phyloP scores from a whole-genome alignment of 2,329 filamentous ascomycete species.

The Pseudogymnoascus sp. region DNA sequence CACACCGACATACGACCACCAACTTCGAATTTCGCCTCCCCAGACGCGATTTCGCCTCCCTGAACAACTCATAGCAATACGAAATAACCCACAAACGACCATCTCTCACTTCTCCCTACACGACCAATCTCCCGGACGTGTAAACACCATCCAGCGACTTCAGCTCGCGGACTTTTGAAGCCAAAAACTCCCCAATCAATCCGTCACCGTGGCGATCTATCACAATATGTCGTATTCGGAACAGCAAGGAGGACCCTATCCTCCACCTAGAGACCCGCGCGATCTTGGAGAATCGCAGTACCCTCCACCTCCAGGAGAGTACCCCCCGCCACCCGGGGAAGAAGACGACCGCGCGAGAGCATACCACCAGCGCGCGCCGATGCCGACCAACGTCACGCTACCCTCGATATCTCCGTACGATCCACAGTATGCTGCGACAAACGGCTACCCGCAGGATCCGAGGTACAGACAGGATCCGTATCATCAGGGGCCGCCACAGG shows the following conservation, averaged over 20 bases:
- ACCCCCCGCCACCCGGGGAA: slow-evolving; percentile 25
- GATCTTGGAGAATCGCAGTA: slow-evolving; percentile 22
- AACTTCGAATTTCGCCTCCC: not conserved
- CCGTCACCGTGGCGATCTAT: slow-evolving; percentile 25
- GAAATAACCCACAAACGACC: not conserved
- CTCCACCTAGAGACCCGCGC: slow-evolving; percentile 17
- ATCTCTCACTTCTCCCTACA: not conserved
- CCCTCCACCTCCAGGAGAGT: slow-evolving; percentile 18
- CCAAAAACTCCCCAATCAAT: not conserved
- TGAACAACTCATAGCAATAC: not conserved
- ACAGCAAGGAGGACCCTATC: slow-evolving; percentile 23
- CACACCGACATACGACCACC: not conserved
- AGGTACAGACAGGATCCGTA: slow-evolving; percentile 23
- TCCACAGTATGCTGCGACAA: slow-evolving; percentile 18
- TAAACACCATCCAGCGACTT: not conserved
- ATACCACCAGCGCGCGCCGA: slow-evolving; percentile 24
- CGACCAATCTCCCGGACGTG: not conserved
- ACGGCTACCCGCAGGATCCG: slow-evolving; percentile 21
- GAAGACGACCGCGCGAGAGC: slow-evolving; percentile 26
- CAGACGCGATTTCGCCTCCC: not conserved
- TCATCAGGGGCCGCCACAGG: slow-evolving; percentile 16
- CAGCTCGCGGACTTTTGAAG: not conserved
- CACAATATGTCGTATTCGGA: slow-evolving; percentile 27
- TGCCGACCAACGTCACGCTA: slow-evolving; percentile 22
- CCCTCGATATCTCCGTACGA: slow-evolving; percentile 28